phyloP scores from a whole-genome alignment of 805 yeast species.

The Saturnispora serradocipensis region DNA sequence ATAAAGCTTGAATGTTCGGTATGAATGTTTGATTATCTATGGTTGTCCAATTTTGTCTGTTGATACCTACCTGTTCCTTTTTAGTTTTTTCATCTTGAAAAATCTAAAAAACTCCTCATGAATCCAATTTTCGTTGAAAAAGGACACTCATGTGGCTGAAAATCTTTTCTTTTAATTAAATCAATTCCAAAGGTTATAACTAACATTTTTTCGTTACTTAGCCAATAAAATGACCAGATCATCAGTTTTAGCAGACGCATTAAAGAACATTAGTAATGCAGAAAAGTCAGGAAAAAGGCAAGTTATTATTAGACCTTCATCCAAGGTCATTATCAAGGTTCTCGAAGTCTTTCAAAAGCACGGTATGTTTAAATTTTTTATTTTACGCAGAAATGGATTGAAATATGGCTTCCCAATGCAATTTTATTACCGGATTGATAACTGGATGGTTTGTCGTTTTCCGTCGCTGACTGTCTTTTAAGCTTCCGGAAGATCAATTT shows the following conservation, averaged over 20 bases:
- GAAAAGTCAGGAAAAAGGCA: conserved; percentile 99
- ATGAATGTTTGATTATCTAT: not conserved
- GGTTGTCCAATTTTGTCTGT: not conserved
- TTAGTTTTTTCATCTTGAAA: not conserved
- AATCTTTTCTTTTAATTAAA: not conserved
- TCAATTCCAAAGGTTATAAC: not conserved
- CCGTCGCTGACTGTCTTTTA: conserved; percentile 96
- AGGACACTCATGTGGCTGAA: conserved; percentile 41
- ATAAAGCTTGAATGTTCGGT: not conserved
- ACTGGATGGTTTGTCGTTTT: conserved; percentile 91
- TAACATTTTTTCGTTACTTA: not conserved
- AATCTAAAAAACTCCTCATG: conserved; percentile 27
- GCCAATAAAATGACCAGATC: conserved; percentile 81
- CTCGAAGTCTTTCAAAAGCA: conserved; percentile 96
- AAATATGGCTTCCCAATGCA: not conserved
- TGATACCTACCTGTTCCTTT: conserved; percentile 3
- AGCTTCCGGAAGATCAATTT: conserved; percentile 77
- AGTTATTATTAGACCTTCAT: conserved; percentile 95
- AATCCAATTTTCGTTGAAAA: conserved; percentile 24
- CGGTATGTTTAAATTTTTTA: conserved; percentile 31
- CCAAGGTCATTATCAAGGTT: conserved; percentile 96
- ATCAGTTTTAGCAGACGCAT: conserved; percentile 97
- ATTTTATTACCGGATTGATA: conserved; percentile 76
- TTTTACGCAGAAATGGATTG: not conserved
- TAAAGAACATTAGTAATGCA: conserved; percentile 97